phyloP scores from a whole-genome alignment of 1,139 yeast species.

The Suhomyces wounanorum region DNA sequence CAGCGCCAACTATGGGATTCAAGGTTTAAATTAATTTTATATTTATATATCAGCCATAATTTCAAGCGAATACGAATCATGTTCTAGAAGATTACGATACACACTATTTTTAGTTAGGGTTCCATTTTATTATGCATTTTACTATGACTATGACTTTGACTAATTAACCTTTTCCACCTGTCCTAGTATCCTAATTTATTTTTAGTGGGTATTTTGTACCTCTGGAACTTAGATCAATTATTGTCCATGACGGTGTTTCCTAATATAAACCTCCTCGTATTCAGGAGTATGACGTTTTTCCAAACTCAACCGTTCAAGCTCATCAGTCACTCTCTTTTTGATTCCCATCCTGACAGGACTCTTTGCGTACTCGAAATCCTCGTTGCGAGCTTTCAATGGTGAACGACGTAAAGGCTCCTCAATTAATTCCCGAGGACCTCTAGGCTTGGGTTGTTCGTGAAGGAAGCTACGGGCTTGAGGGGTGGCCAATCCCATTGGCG shows the following conservation, averaged over 20 bases:
- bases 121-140: not conserved
- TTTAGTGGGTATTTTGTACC: not conserved
- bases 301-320: conserved; percentile 30
- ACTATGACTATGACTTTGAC: not conserved
- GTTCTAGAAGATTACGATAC: too few species aligned
- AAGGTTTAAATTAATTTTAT: too few species aligned
- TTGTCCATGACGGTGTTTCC: conserved; percentile 27
- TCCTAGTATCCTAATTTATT: not conserved
- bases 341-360: conserved; percentile 7
- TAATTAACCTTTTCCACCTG: not conserved
- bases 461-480: conserved; percentile 25
- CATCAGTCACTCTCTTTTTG: conserved; percentile 46
- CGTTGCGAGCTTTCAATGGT: conserved; percentile 42
- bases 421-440: conserved; percentile 43
- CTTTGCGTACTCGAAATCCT: conserved; percentile 20
- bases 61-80: too few species aligned
- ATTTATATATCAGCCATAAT: too few species aligned
- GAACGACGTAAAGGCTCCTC: conserved; percentile 32
- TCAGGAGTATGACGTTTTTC: conserved; percentile 48
- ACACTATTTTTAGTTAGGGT: not conserved
- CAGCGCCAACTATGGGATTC: not conserved
- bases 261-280: conserved; percentile 41
- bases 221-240: not conserved
- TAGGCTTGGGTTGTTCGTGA: conserved; percentile 33
- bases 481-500: conserved; percentile 9